phyloP scores from a whole-genome alignment of 331 rosid species.

The Ulmus americana region DNA sequence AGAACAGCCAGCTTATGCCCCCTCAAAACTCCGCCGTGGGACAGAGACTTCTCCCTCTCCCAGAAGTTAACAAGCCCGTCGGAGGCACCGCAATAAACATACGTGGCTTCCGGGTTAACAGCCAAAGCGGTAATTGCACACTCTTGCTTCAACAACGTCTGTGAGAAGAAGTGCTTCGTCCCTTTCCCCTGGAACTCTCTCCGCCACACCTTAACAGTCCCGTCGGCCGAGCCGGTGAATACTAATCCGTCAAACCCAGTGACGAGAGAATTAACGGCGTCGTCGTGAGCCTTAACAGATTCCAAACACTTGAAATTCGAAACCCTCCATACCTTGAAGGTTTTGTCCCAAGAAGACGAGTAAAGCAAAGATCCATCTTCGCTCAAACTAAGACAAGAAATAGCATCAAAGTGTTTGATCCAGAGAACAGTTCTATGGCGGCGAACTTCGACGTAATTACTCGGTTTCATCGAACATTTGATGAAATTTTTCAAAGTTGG shows the following conservation, averaged over 20 bases:
- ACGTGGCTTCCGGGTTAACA: conserved; percentile 27
- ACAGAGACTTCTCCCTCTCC: conserved; percentile 38
- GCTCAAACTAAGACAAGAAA: conserved; percentile 57
- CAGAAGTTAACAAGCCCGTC: conserved; percentile 69
- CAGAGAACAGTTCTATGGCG: conserved; percentile 41
- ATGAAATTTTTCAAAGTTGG: conserved; percentile 55
- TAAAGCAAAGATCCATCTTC: conserved; percentile 49
- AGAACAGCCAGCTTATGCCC: conserved; percentile 68
- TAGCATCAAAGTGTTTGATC: conserved; percentile 77
- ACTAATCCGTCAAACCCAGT: conserved; percentile 50
- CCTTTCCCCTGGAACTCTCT: conserved; percentile 66
- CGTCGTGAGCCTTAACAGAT: conserved; percentile 66
- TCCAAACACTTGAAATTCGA: conserved; percentile 69
- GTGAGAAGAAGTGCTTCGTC: conserved; percentile 69
- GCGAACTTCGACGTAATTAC: conserved; percentile 61
- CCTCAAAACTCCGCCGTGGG: conserved; percentile 47
- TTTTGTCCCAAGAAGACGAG: conserved; percentile 85
- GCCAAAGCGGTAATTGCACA: conserved; percentile 62
- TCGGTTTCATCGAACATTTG: conserved; percentile 58
- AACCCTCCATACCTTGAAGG: conserved; percentile 73
- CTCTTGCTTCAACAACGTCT: conserved; percentile 58
- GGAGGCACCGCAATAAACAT: conserved; percentile 56
- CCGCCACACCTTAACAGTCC: conserved; percentile 70
- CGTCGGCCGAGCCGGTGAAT: conserved; percentile 75
- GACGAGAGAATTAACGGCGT: conserved; percentile 62